These are phyloP conservation scores for Coemansia sp. DNA, from an alignment of 192 early-diverging fungal species.

Conservation along the genomic window DNA sequence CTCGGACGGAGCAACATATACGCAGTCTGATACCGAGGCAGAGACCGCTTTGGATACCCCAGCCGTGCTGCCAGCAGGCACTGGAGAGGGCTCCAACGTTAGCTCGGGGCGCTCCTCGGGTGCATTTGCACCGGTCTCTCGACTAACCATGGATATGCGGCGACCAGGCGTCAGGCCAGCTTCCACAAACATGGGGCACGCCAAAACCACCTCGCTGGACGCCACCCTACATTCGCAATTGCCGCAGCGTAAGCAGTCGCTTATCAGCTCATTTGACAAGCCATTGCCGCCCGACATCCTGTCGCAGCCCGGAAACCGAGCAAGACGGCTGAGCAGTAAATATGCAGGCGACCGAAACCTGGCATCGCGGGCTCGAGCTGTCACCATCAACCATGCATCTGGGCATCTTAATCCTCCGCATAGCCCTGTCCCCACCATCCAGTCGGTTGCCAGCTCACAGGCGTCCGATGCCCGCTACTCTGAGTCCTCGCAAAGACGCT, in stretches of 20 bases:
- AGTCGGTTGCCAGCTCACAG: neutral
- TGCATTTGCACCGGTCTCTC: neutral
- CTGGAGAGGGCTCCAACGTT: no score
- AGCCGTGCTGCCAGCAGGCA: neutral
- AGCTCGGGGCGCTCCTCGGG: conserved; percentile 12
- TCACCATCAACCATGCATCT: conserved; percentile 16
- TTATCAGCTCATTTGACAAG: neutral
- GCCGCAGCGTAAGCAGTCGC: conserved; percentile 9
- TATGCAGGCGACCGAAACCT: conserved; percentile 1
- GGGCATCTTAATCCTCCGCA: conserved; percentile 8
- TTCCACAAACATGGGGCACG: conserved; percentile 1
- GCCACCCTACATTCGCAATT: conserved; percentile 1
- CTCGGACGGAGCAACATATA: neutral
- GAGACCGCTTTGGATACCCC: neutral
- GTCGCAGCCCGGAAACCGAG: neutral
- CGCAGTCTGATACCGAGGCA: conserved; percentile 4
- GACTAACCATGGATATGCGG: neutral
- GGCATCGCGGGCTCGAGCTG: conserved; percentile 22
- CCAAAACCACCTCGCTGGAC: conserved; percentile 23
- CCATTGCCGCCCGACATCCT: neutral
- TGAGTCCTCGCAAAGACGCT: conserved; percentile 7
- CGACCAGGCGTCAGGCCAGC: neutral
- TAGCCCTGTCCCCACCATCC: conserved; percentile 20
- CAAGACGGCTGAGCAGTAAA: neutral
- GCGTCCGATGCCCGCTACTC: conserved; percentile 1